Evolutionary conservation across 108 stramenopile genomes (phyloP), one percentile per base, ranked within the genome.

Genomic region (Licmophora abbreviata): DNA sequence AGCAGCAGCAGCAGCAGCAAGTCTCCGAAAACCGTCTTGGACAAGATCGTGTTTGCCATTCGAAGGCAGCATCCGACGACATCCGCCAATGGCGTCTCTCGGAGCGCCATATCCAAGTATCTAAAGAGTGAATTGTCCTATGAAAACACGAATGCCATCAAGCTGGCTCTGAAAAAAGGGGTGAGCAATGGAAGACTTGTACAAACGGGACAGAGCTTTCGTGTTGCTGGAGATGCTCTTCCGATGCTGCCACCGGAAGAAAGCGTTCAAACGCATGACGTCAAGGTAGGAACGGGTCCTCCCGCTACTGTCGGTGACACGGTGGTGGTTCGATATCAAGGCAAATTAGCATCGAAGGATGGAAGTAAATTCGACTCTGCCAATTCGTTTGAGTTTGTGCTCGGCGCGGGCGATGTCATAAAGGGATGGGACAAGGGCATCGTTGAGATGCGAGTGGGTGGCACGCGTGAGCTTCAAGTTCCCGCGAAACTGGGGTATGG

Each of bases 401-500:
- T 93, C 42, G 92, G 92, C 4, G 75, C 61, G 0, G 87, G 92
- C 1, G 92, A 93, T 21, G 92, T 93, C 24, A 93, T 93, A 28
- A 83, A 86, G 41, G 95, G 86, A 27, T 83, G 76, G 96, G 96
- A 97, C 67, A 54, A 72, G 29, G 88, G 92, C 7, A 51, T 94
- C 33, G 29, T 48, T 12, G 84, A 75, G 12, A 95, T 98, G 95
- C 79, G 66, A 34, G 71, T 87, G 1, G 94, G 95, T 20, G 92
- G 87, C 32, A 64, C 65, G 45, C 83, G 95, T 28, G 73, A 75
- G 49, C 51, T 98, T 8, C 64, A 81, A 46, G 77, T 96, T 44
- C 97, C 97, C 1, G 63, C 83, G 3, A 75, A 83, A 35, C 42
- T 95, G 26, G 97, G 90, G 4, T 98, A 94, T 65, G 95, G 93